phyloP scores from a whole-genome alignment of 2,329 filamentous ascomycete genomes.

The Seiridium unicorne region DNA sequence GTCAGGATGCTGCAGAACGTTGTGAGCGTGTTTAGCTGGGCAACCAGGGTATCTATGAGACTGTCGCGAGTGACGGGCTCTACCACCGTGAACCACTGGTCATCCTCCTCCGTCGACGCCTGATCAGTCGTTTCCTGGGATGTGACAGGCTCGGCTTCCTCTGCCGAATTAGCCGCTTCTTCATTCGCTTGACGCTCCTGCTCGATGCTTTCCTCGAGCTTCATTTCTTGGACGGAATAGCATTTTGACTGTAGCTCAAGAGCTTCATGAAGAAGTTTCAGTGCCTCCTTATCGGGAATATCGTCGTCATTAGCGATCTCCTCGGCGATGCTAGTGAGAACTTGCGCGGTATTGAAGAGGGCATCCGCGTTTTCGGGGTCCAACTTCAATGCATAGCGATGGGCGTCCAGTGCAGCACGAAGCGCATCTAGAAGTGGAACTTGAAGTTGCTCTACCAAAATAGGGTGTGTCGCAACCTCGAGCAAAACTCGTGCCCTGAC shows the following conservation, averaged over 20 bases:
- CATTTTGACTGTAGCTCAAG: constrained; percentile 35
- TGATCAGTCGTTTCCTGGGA: constrained; percentile 18
- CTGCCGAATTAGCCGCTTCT: constrained; percentile 27
- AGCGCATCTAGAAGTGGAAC: constrained; percentile 52
- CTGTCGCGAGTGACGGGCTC: constrained; percentile 64
- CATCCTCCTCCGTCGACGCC: constrained; percentile 32
- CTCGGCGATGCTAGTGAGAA: constrained; percentile 66
- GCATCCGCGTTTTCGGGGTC: constrained; percentile 64
- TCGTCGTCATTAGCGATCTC: constrained; percentile 51
- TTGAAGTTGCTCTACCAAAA: constrained; percentile 58
- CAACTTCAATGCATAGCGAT: constrained; percentile 58
- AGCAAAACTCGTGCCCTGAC: constrained; percentile 65
- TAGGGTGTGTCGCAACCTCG: constrained; percentile 66
- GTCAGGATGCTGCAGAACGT: constrained; percentile 47
- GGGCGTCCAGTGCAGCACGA: constrained; percentile 59
- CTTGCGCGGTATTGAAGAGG: constrained; percentile 71
- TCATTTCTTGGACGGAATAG: constrained; percentile 48
- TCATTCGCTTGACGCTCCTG: constrained; percentile 31
- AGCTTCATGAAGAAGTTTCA: constrained; percentile 36
- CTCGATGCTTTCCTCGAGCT: constrained; percentile 23
- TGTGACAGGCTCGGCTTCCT: constrained; percentile 6
- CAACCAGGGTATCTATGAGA: constrained; percentile 66
- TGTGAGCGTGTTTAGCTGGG: constrained; percentile 56
- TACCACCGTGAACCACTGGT: constrained; percentile 66
- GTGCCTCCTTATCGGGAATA: constrained; percentile 30